Base-by-base conservation (phyloP, 2,329 filamentous ascomycete species). In the Drechslera avenae region DNA sequence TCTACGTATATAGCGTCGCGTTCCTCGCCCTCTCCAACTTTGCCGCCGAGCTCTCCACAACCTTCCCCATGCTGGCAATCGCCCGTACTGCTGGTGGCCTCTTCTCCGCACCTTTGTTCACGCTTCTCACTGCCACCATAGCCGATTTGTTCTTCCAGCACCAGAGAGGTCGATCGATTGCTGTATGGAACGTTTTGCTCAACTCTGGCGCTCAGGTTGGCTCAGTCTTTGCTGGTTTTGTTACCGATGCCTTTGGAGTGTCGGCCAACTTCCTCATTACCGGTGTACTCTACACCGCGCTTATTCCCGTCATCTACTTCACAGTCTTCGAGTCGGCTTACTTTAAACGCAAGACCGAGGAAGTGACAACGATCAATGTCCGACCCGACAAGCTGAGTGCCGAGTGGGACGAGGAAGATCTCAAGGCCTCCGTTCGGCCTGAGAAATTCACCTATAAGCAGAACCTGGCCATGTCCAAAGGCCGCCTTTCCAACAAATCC, bases 111-210 rank as follows among this genome's bases (percentile, higher is more conserved):
- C 55, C 55, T 9, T 16, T 56, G 12, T 55, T 52, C 30, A 56
- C 55, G 6, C 46, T 58, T 18, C 19, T 52, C 21, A 56, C 52
- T 13, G 52, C 55, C 18, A 58, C 48, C 10, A 58, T 58, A 10
- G 49, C 39, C 42, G 55, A 58, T 13, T 46, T 56, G 12, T 58
- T 58, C 34, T 58, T 58, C 31, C 37, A 56, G 13, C 46, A 58
- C 16, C 48, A 58, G 26, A 46, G 55, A 26, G 55, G 55, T 30
- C 41, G 47, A 41, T 49, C 48, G 9, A 55, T 58, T 16, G 55
- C 55, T 18, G 35, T 58, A 8, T 58, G 55, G 52, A 56, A 56
- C 30, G 37, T 58, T 3, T 41, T 55, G 48, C 30, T 58, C 3
- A 56, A 53, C 28, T 48, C 47, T 32, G 52, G 55, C 21, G 52